A percentile compares a stretch with the other conserved stretches of the same genome.
Conservation (phyloP, 2,329 filamentous ascomycete species). For the Exophiala dermatitidis region DNA sequence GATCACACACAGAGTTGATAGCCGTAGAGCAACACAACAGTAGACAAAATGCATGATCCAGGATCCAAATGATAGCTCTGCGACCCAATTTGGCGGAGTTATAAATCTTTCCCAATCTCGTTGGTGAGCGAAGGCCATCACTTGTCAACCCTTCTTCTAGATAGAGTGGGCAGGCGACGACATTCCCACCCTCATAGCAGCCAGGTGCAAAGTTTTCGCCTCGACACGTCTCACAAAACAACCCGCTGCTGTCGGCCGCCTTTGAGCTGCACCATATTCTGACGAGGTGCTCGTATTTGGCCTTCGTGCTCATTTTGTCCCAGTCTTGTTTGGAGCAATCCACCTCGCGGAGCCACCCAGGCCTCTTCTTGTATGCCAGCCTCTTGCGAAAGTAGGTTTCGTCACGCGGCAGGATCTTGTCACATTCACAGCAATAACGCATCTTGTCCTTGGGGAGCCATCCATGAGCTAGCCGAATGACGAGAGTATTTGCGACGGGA, state of each 20-base stretch:
- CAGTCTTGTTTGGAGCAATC: conserved; percentile 12
- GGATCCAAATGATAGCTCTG: neutral
- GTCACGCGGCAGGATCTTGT: conserved; percentile 21
- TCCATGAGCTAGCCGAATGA: conserved; percentile 23
- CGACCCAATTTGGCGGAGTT: neutral
- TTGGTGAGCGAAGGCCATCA: conserved; percentile 6
- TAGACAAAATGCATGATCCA: conserved; percentile 4
- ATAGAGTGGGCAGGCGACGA: conserved; percentile 16
- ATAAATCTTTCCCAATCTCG: conserved; percentile 5
- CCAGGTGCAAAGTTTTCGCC: neutral
- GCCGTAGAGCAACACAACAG: neutral
- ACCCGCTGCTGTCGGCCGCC: conserved; percentile 15
- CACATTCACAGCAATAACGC: conserved; percentile 23
- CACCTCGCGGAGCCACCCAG: conserved; percentile 14
- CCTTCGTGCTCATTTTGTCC: conserved; percentile 15
- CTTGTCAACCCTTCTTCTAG: conserved; percentile 17
- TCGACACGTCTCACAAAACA: conserved; percentile 17
- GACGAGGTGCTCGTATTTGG: conserved; percentile 18
- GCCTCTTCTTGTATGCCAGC: conserved; percentile 14
- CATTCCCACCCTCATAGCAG: neutral
- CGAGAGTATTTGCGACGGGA: conserved; percentile 14
- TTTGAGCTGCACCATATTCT: conserved; percentile 17
- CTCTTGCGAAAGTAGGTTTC: conserved; percentile 15
- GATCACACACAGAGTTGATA: conserved; percentile 1
- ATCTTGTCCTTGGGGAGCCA: conserved; percentile 22